Evolutionary conservation across 1,284 basidiomycete genomes (phyloP), one percentile per base, ranked within the genome.

Genomic region (Malassezia caprae): DNA sequence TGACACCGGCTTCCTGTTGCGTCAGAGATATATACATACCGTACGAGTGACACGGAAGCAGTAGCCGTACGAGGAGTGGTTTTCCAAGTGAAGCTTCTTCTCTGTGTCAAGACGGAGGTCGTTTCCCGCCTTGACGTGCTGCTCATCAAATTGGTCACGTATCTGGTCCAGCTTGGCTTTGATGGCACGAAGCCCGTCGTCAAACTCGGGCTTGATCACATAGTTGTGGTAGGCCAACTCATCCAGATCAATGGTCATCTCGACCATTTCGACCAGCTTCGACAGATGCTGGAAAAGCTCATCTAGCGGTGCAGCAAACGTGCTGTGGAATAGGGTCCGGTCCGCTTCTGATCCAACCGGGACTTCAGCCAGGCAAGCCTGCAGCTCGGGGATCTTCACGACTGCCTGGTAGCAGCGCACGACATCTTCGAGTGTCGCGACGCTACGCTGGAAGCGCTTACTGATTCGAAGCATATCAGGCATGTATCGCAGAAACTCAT

Each of bases 41-140:
- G 58, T 67, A 15, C 76, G 68, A 12, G 90, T 94, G 34, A 98
- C 77, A 21, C 94, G 80, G 77, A 98, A 87, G 67, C 88, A 91
- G 73, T 96, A 94, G 3, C 91, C 91, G 72, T 96, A 90, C 4
- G 83, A 82, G 55, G 82, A 81, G 58, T 87, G 88, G 68, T 94
- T 93, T 77, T 99, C 94, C 30, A 99, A 79, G 76, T 96, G 91
- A 17, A 98, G 78, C 77, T 96, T 96, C 78, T 96, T 94, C 72
- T 94, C 88, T 1, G 89, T 81, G 31, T 93, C 90, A n/a, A 98
- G 72, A 4, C 80, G 81, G 1, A 96, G 79, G 48, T 90, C 86
- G 7, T 79, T 76, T 7, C 86, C 87, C 0, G 84, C 85, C 3
- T 79, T 69, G 13, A 79, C 78, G 72, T 96, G 93, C 74, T 96